These are phyloP conservation scores for Tagetes erecta DNA, from an alignment of 129 eudicot species.

Conservation along the genomic window DNA sequence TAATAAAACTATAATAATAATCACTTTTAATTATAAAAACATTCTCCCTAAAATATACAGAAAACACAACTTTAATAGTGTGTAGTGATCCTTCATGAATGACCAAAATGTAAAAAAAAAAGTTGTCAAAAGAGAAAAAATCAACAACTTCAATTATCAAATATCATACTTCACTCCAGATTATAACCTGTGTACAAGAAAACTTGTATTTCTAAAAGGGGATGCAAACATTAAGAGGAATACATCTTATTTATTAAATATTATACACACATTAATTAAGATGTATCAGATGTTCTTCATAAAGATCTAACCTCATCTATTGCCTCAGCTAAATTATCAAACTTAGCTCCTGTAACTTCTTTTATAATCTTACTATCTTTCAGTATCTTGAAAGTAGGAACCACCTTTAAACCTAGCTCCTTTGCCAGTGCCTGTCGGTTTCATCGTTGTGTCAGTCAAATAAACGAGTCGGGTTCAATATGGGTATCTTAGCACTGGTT, in stretches of 20 bases:
- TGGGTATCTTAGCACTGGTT: background rate
- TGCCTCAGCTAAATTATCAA: slow-evolving; percentile 57
- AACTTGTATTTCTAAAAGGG: slow-evolving; percentile 1
- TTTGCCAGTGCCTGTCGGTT: slow-evolving; percentile 66
- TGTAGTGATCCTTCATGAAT: background rate
- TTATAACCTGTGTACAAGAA: background rate
- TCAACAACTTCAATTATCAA: background rate
- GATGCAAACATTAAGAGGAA: background rate
- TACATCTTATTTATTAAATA: slow-evolving; percentile 1
- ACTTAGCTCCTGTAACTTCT: slow-evolving; percentile 91
- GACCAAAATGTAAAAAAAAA: background rate
- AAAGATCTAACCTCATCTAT: slow-evolving; percentile 62
- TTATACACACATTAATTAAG: slow-evolving; percentile 4
- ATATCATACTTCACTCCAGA: background rate
- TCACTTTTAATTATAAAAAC: too few relatives aligned
- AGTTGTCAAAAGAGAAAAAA: background rate
- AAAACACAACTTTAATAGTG: background rate
- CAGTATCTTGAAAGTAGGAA: slow-evolving; percentile 89
- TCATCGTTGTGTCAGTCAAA: background rate
- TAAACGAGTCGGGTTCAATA: background rate
- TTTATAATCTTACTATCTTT: slow-evolving; percentile 64
- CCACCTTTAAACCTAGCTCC: slow-evolving; percentile 82
- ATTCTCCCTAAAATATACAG: too few relatives aligned
- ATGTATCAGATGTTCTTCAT: slow-evolving; percentile 24
- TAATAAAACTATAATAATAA: too few relatives aligned